A percentile compares a stretch with the other conserved stretches of the same genome.
phyloP scores from a whole-genome alignment of 192 early-diverging fungal genomes.

The Mortierella hygrophila region DNA sequence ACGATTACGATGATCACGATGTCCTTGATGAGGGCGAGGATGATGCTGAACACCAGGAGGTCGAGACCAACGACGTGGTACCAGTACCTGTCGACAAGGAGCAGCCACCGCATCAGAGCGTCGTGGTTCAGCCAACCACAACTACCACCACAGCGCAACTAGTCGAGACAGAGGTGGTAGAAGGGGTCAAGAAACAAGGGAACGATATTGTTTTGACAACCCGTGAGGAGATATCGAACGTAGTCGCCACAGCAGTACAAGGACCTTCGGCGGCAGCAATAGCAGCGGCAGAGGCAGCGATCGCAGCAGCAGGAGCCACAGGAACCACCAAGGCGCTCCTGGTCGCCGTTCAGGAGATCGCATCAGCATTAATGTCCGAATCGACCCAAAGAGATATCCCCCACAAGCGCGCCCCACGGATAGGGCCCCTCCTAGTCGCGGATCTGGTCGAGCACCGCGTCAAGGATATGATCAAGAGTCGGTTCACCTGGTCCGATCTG shows the following conservation, averaged over 20 bases:
- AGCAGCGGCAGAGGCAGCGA: slow-evolving; percentile 3
- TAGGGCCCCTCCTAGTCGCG: background rate
- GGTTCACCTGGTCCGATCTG: slow-evolving; percentile 19
- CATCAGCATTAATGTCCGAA: background rate
- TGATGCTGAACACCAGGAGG: background rate
- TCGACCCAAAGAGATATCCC: background rate
- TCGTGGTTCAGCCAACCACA: background rate
- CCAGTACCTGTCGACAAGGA: background rate
- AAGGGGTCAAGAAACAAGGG: background rate
- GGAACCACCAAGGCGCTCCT: background rate
- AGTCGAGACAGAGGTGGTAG: background rate
- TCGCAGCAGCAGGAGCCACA: background rate
- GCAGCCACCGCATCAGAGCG: background rate
- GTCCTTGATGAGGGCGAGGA: background rate
- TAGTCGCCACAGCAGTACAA: background rate
- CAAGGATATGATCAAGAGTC: slow-evolving; percentile 12
- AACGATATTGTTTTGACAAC: background rate
- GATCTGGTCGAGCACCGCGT: slow-evolving; percentile 21
- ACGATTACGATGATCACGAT: background rate
- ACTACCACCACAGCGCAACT: background rate
- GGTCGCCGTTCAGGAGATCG: slow-evolving; percentile 3
- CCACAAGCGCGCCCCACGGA: background rate
- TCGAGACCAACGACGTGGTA: background rate
- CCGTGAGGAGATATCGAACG: background rate
- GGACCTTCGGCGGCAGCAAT: background rate